These are phyloP conservation scores for Claviceps fusiformis DNA, from an alignment of 2,329 filamentous ascomycete genomes.

Conservation along the genomic window DNA sequence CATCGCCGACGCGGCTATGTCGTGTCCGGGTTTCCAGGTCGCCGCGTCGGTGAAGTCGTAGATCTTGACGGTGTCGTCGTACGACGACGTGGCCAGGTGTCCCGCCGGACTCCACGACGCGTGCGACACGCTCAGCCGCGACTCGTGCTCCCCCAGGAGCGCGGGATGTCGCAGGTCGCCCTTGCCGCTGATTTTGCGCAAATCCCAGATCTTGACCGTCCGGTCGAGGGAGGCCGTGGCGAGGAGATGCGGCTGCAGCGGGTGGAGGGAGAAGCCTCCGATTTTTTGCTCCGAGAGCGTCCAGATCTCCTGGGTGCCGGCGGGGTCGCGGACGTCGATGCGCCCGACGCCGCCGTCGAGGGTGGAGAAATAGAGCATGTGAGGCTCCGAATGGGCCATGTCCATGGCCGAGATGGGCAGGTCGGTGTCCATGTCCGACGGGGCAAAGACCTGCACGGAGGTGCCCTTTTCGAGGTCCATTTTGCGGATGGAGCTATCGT, in stretches of 20 bases:
- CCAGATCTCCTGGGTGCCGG: constrained; percentile 50
- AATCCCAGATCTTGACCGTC: constrained; percentile 83
- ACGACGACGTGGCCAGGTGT: constrained; percentile 80
- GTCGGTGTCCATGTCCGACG: constrained; percentile 54
- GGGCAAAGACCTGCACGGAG: constrained; percentile 71
- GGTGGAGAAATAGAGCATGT: constrained; percentile 76
- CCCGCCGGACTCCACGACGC: constrained; percentile 79
- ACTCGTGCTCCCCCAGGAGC: constrained; percentile 69
- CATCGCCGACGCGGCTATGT: constrained; percentile 49
- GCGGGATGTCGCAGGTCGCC: constrained; percentile 47
- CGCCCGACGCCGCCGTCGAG: constrained; percentile 68
- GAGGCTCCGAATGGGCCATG: constrained; percentile 55
- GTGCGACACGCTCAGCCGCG: constrained; percentile 76
- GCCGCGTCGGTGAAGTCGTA: constrained; percentile 58
- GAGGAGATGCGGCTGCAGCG: constrained; percentile 64
- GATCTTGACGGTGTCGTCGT: constrained; percentile 91
- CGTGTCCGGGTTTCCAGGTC: constrained; percentile 44
- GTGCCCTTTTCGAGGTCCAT: constrained; percentile 71
- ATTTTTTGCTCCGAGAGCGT: constrained; percentile 84
- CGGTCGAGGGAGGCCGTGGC: constrained; percentile 85
- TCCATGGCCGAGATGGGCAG: constrained; percentile 75
- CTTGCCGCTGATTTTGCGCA: constrained; percentile 61
- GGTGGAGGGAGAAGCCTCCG: constrained; percentile 79
- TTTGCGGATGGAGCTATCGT: constrained; percentile 83
- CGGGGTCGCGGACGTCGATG: constrained; percentile 57